Conservation (phyloP, 2,329 filamentous ascomycete genomes). For the Apiospora kogelbergensis region DNA sequence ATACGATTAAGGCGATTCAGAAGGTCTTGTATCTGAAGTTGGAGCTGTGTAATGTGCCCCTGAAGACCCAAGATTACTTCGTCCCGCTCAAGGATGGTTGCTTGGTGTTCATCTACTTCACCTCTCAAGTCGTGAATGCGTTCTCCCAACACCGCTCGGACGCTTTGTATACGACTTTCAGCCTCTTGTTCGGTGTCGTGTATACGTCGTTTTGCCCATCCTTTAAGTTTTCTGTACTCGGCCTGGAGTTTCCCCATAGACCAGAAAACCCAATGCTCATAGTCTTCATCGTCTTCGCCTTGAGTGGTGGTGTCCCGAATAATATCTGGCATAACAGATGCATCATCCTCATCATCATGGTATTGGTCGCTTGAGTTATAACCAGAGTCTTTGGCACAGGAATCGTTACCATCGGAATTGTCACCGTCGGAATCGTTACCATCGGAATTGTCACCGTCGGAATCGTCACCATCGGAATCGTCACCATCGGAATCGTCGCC, state of each 20-base stretch:
- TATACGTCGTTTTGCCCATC: too few relatives aligned
- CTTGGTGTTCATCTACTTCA: background rate
- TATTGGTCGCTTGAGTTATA: too few relatives aligned
- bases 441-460: background rate
- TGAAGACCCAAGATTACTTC: background rate
- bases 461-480: background rate
- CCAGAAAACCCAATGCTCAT: background rate
- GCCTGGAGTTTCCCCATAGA: background rate
- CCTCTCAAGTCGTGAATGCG: background rate
- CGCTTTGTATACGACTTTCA: background rate
- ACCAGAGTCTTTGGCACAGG: too few relatives aligned
- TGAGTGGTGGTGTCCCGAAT: too few relatives aligned
- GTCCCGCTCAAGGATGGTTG: background rate
- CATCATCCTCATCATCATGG: background rate
- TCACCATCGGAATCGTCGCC: background rate
- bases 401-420: too few relatives aligned
- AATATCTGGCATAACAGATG: background rate
- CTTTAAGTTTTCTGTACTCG: too few relatives aligned
- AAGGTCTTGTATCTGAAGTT: background rate
- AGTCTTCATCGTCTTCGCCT: background rate
- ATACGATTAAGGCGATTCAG: background rate
- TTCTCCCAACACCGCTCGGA: background rate
- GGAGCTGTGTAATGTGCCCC: accelerated
- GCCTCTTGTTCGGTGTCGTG: too few relatives aligned
- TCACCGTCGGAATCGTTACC: background rate